Evolutionary conservation across 108 stramenopile species (phyloP).

Genomic region (Cyclotella choctawhatcheeana): DNA sequence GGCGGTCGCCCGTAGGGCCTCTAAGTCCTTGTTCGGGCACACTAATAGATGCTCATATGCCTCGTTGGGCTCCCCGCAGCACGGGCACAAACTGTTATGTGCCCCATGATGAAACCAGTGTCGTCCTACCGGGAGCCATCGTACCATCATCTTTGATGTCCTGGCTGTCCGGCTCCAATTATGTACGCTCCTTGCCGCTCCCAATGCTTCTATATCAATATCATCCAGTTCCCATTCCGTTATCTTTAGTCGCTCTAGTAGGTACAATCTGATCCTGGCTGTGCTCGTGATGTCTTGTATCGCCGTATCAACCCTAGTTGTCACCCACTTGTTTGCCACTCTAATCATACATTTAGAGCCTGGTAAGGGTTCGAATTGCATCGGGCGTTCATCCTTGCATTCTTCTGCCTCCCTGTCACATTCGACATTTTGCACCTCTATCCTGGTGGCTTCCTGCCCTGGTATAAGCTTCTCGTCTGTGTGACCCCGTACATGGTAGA

Average conservation of each 20-base stretch:
- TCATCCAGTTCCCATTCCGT: neutral
- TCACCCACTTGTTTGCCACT: neutral
- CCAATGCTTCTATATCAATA: neutral
- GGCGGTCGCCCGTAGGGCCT: neutral
- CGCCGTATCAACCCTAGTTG: neutral
- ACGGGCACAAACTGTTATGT: neutral
- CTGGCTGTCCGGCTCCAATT: neutral
- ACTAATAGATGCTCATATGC: neutral
- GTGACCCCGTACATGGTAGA: neutral
- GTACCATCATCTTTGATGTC: neutral
- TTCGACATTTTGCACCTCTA: neutral
- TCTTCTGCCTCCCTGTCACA: neutral
- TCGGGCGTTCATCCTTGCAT: neutral
- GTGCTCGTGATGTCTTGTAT: neutral
- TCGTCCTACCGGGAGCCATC: constrained; percentile 1
- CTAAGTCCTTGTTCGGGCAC: neutral
- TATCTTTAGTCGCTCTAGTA: neutral
- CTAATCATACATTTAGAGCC: neutral
- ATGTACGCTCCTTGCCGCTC: neutral
- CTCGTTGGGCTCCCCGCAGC: neutral
- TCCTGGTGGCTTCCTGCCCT: neutral
- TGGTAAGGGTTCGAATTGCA: neutral
- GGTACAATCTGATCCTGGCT: neutral
- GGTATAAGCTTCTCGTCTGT: neutral
- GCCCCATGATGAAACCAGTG: neutral